These are phyloP conservation scores for Lophiotrema nucula DNA, from an alignment of 495 filamentous ascomycete genomes.

Conservation along the genomic window DNA sequence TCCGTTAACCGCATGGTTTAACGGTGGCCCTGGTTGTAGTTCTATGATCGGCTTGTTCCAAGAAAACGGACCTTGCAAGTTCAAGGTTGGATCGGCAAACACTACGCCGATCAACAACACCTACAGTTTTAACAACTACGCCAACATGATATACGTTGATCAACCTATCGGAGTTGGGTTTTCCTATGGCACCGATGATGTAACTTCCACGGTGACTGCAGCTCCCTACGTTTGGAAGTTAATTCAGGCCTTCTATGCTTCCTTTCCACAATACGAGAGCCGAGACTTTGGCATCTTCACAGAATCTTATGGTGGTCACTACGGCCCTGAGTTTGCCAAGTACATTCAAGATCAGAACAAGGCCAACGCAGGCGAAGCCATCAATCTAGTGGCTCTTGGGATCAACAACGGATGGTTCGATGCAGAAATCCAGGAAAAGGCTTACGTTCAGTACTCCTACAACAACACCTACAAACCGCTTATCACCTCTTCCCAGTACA, in stretches of 20 bases:
- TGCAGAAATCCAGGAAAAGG: conserved; percentile 49
- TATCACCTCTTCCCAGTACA: conserved; percentile 47
- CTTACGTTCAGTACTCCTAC: conserved; percentile 53
- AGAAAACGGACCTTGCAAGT: conserved; percentile 64
- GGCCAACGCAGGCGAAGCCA: conserved; percentile 48
- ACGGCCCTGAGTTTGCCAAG: conserved; percentile 53
- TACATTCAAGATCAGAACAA: conserved; percentile 56
- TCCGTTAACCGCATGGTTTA: conserved; percentile 55
- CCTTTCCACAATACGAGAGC: conserved; percentile 54
- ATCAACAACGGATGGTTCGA: conserved; percentile 62
- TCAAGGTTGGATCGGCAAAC: conserved; percentile 48
- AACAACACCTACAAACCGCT: conserved; percentile 54
- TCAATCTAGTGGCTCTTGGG: conserved; percentile 55
- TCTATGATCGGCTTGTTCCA: conserved; percentile 61
- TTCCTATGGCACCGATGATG: conserved; percentile 54
- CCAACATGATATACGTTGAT: conserved; percentile 65
- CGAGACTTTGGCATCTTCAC: conserved; percentile 57
- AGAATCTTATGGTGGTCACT: conserved; percentile 59
- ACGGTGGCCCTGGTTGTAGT: conserved; percentile 59
- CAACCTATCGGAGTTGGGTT: conserved; percentile 65
- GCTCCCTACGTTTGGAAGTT: conserved; percentile 56
- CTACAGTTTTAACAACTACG: conserved; percentile 62
- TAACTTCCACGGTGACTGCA: conserved; percentile 51
- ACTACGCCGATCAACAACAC: conserved; percentile 54
- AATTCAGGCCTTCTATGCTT: conserved; percentile 55